phyloP scores from a whole-genome alignment of 2,329 filamentous ascomycete species.

The Exophiala lecanii-corni region DNA sequence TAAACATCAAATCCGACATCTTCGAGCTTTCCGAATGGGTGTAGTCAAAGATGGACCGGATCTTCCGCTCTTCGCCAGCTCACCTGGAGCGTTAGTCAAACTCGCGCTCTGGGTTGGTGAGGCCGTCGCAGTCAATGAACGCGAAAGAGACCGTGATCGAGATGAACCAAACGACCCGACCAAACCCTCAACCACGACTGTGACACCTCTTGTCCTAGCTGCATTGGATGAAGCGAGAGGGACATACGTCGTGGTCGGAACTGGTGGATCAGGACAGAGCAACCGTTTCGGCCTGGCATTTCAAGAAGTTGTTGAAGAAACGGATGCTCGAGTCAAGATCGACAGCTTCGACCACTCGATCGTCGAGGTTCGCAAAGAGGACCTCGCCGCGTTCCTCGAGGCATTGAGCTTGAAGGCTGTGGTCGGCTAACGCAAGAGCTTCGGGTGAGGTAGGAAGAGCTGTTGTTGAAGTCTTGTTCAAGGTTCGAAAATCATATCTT shows the following conservation, averaged over 20 bases:
- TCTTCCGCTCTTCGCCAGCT: constrained; percentile 80
- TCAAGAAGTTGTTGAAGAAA: constrained; percentile 89
- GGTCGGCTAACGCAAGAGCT: constrained; percentile 42
- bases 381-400: constrained; percentile 85
- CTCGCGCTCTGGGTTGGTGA: constrained; percentile 92
- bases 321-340: constrained; percentile 80
- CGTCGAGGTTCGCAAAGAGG: constrained; percentile 96
- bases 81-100: constrained; percentile 82
- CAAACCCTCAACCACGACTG: not conserved
- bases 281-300: constrained; percentile 95
- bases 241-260: constrained; percentile 89
- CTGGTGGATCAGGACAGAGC: constrained; percentile 56
- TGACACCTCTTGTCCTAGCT: constrained; percentile 73
- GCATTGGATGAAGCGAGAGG: constrained; percentile 81
- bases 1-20: constrained; percentile 88
- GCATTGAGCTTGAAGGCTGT: constrained; percentile 87
- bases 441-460: not conserved
- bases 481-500: too few species aligned
- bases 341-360: constrained; percentile 98
- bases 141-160: constrained; percentile 54
- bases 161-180: constrained; percentile 50
- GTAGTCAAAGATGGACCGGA: constrained; percentile 95
- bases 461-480: too few species aligned
- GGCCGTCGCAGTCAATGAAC: constrained; percentile 83
- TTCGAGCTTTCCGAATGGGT: constrained; percentile 89